These are phyloP conservation scores for Lactarius trivialis DNA, from an alignment of 768 basidiomycete genomes.

Conservation along the genomic window DNA sequence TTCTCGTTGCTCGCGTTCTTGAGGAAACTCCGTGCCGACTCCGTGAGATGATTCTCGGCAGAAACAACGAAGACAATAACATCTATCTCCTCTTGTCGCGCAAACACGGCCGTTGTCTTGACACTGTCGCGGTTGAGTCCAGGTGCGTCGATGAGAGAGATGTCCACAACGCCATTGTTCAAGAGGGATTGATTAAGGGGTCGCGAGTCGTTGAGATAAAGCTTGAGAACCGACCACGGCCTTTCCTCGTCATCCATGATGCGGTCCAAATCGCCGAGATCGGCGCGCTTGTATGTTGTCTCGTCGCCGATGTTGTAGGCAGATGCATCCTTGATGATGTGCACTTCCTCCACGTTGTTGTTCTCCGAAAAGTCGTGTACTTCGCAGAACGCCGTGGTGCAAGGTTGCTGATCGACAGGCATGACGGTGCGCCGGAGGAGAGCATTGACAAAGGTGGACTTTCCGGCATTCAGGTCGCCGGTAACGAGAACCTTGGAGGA, in stretches of 20 bases:
- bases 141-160: constrained; percentile 96
- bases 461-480: constrained; percentile 96
- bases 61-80: constrained; percentile 98
- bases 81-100: constrained; percentile 96
- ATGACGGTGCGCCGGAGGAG: constrained; percentile 85
- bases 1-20: constrained; percentile 92
- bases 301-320: constrained; percentile 66
- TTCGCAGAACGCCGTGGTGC: constrained; percentile 95
- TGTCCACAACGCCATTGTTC: constrained; percentile 93
- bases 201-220: constrained; percentile 82
- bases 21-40: constrained; percentile 92
- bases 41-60: constrained; percentile 97
- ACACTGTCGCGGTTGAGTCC: constrained; percentile 93
- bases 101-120: constrained; percentile 92
- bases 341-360: constrained; percentile 74
- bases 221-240: constrained; percentile 62
- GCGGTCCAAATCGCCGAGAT: constrained; percentile 65
- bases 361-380: constrained; percentile 88
- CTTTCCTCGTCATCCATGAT: constrained; percentile 72
- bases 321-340: constrained; percentile 63
- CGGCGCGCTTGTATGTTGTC: constrained; percentile 65
- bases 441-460: constrained; percentile 97
- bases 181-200: constrained; percentile 76
- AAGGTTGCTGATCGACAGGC: constrained; percentile 97
- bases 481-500: constrained; percentile 96